Conservation (phyloP, 2,329 filamentous ascomycete genomes). For the Cyclaneusma minus region DNA sequence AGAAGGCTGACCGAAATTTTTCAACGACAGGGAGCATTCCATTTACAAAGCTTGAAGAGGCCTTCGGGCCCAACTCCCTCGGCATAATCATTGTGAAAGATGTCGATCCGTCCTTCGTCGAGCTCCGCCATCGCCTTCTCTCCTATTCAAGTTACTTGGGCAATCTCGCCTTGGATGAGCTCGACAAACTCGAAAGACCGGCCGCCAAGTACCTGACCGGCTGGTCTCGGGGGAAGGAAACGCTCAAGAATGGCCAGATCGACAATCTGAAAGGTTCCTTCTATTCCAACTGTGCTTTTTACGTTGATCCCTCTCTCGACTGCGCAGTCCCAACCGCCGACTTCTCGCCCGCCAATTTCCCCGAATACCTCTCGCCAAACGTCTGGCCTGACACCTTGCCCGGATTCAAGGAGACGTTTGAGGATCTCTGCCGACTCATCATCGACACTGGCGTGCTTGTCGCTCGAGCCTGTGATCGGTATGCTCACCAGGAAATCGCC, state of each 20-base stretch:
- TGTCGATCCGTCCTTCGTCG: conserved; percentile 54
- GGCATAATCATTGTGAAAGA: conserved; percentile 91
- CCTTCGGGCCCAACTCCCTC: conserved; percentile 80
- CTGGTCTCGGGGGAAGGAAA: conserved; percentile 74
- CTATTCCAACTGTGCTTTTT: conserved; percentile 73
- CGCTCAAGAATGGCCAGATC: conserved; percentile 59
- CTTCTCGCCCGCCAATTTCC: conserved; percentile 48
- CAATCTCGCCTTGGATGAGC: conserved; percentile 54
- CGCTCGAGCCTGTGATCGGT: conserved; percentile 77
- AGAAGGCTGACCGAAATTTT: too few species aligned
- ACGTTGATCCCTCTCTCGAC: conserved; percentile 46
- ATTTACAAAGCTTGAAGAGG: conserved; percentile 54
- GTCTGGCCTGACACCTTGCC: conserved; percentile 72
- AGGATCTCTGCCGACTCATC: conserved; percentile 65
- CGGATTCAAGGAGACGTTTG: conserved; percentile 58
- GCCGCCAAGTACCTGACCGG: conserved; percentile 51
- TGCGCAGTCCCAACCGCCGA: conserved; percentile 43
- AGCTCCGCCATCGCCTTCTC: conserved; percentile 58
- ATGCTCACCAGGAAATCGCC: conserved; percentile 62
- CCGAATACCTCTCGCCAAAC: conserved; percentile 82
- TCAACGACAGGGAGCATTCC: conserved; percentile 51
- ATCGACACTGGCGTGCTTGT: conserved; percentile 84
- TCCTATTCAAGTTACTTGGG: conserved; percentile 84
- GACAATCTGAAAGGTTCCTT: conserved; percentile 73
- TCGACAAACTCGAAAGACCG: conserved; percentile 45